Evolutionary conservation across 176 grass and related monocot genomes (phyloP).

Genomic region (Oryza brachyantha): DNA sequence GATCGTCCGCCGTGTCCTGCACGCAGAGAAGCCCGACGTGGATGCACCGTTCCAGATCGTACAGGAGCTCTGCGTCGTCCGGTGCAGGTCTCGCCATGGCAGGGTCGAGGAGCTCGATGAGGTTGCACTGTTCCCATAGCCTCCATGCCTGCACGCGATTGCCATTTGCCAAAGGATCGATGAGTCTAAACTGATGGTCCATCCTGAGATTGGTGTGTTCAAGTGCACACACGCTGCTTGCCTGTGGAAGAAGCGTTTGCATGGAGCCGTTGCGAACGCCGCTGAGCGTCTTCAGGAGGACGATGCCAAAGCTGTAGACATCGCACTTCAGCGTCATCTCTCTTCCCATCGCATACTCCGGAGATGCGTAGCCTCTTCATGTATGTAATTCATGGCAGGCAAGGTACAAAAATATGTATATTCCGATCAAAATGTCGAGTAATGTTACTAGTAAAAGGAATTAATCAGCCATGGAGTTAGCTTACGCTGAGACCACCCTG

Average conservation of each 20-base stretch:
- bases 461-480: not conserved
- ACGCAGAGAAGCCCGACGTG: constrained; percentile 56
- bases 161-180: too few relatives aligned
- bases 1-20: constrained; percentile 25
- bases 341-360: not conserved
- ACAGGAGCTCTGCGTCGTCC: not conserved
- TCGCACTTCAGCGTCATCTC: constrained; percentile 24
- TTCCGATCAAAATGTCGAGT: too few relatives aligned
- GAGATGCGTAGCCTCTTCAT: constrained; percentile 21
- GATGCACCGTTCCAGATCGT: constrained; percentile 29
- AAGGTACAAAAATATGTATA: not conserved
- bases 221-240: not conserved
- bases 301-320: constrained; percentile 17
- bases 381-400: too few relatives aligned
- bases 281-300: not conserved
- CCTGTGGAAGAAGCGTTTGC: not conserved
- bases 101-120: too few relatives aligned
- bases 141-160: constrained; percentile 29
- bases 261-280: not conserved
- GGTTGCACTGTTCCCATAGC: constrained; percentile 27
- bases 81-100: too few relatives aligned
- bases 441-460: not conserved
- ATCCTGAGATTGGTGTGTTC: not conserved
- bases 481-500: not conserved
- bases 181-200: too few relatives aligned